Evolutionary conservation across 2,329 filamentous ascomycete species (phyloP).

Genomic region (Scedosporium dehoogii): DNA sequence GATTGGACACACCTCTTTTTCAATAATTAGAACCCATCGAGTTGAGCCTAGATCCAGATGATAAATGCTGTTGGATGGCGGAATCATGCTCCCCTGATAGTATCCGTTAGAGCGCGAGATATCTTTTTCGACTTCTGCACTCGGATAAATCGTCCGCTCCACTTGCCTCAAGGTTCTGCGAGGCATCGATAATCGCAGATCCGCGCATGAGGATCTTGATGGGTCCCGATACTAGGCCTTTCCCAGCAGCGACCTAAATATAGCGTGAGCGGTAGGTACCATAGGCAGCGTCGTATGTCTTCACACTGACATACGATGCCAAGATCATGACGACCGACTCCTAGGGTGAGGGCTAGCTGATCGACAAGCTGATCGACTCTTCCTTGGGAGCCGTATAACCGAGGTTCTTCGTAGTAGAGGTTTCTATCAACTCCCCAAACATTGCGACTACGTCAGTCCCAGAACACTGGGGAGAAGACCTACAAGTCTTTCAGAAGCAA

Average conservation of each 20-base stretch:
- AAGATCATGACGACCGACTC: conserved; percentile 50
- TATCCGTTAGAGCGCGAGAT: not conserved
- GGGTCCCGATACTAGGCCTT: conserved; percentile 58
- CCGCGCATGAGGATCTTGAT: conserved; percentile 36
- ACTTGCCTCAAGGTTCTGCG: conserved; percentile 16
- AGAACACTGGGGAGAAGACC: no score
- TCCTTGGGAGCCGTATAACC: conserved; percentile 59
- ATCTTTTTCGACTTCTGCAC: not conserved
- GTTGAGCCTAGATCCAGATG: conserved; percentile 36
- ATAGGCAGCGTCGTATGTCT: no score
- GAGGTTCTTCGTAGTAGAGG: conserved; percentile 68
- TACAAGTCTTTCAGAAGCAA: no score
- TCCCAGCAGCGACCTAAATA: conserved; percentile 57
- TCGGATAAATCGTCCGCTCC: conserved; percentile 14
- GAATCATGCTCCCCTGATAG: conserved; percentile 51
- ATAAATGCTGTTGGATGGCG: conserved; percentile 38
- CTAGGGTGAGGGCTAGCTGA: conserved; percentile 61
- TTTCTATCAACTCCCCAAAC: conserved; percentile 41
- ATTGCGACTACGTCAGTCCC: no score
- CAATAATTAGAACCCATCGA: conserved; percentile 62
- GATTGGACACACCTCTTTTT: conserved; percentile 57
- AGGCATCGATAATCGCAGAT: conserved; percentile 26
- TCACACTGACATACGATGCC: conserved; percentile 50
- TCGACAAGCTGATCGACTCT: conserved; percentile 66
- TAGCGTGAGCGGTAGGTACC: not conserved